A percentile compares a stretch with the other conserved stretches of the same genome.
Evolutionary conservation across 108 stramenopile genomes (phyloP).

Genomic region (Nannochloropsis gaditana): DNA sequence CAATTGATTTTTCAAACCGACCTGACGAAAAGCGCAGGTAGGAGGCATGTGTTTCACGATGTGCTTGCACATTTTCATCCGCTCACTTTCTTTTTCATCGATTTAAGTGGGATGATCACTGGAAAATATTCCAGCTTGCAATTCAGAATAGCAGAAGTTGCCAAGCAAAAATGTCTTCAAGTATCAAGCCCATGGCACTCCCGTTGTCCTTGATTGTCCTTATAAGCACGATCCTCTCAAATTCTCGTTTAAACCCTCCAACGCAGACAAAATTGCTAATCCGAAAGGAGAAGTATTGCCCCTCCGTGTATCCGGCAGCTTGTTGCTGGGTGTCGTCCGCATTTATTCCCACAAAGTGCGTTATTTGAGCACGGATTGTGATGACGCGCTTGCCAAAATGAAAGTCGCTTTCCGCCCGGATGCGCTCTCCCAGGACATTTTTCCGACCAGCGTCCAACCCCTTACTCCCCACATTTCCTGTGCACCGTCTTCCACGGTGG

Average conservation of each 20-base stretch:
- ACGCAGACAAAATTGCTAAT: neutral
- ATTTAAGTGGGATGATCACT: too few relatives aligned
- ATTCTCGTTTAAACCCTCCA: neutral
- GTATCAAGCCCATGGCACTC: too few relatives aligned
- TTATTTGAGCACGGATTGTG: constrained; percentile 10
- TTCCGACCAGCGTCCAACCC: neutral
- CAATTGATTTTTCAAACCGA: neutral
- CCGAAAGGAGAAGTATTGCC: neutral
- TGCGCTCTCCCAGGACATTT: neutral
- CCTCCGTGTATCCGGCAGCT: neutral
- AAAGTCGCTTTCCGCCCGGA: constrained; percentile 14
- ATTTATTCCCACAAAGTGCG: constrained; percentile 4
- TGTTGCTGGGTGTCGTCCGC: neutral
- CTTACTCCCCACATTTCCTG: neutral
- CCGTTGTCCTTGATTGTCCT: too few relatives aligned
- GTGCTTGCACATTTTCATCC: too few relatives aligned
- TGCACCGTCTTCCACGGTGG: neutral
- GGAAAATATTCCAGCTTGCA: too few relatives aligned
- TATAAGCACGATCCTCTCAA: too few relatives aligned
- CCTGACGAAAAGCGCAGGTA: constrained; percentile 17
- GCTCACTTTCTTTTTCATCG: too few relatives aligned
- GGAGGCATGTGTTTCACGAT: neutral
- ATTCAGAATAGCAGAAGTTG: too few relatives aligned
- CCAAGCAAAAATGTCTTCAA: too few relatives aligned
- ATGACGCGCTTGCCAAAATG: neutral